Evolutionary conservation across 208 protist genomes (phyloP), one percentile per base, ranked within the genome.

Genomic region (Trypanosoma boissoni): DNA sequence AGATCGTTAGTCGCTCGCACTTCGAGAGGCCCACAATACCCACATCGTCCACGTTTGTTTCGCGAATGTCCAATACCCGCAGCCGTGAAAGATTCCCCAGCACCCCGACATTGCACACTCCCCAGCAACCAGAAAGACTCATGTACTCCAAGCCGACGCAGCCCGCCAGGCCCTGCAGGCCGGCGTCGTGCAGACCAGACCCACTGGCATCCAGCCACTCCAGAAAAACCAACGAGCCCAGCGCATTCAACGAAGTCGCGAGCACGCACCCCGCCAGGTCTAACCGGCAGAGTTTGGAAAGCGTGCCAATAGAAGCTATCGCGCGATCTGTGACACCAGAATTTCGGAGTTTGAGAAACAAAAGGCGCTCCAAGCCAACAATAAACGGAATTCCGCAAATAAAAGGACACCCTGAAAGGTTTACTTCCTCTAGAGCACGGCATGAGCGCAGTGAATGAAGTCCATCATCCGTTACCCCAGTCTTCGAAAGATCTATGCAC

Each of bases 41-140:
- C 58, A 70, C 77, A 63, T 77, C 73, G 52, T 73, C 74, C 18
- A 74, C 63, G 41, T 64, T 61, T 48, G 64, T 78, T 52, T 54
- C 61, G 39, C 64, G 70, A 42, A 81, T 65, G 58, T 81, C 72
- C 42, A 81, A 74, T 29, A 67, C 53, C 27, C 68, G 71, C 10
- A 81, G 67, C 18, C 51, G 55, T 23, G 29, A 44, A 39, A 81
- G 62, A 37, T 66, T 53, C 14, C 67, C 64, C 2, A 86, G 66
- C 5, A 68, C 63, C 44, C 56, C 52, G 20, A 71, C 64, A 53
- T 70, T 60, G 48, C 52, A 63, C 6, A 68, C 51, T 18, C 68
- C 68, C 52, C 66, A 69, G 56, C 76, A 78, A n/a, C 46, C 43
- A 16, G 64, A 29, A 7, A 78, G 26, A 50, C 58, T 64, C 20